Evolutionary conservation across 2,329 filamentous ascomycete genomes (phyloP), one percentile per base, ranked within the genome.

Genomic region (Cordyceps pruinosa): DNA sequence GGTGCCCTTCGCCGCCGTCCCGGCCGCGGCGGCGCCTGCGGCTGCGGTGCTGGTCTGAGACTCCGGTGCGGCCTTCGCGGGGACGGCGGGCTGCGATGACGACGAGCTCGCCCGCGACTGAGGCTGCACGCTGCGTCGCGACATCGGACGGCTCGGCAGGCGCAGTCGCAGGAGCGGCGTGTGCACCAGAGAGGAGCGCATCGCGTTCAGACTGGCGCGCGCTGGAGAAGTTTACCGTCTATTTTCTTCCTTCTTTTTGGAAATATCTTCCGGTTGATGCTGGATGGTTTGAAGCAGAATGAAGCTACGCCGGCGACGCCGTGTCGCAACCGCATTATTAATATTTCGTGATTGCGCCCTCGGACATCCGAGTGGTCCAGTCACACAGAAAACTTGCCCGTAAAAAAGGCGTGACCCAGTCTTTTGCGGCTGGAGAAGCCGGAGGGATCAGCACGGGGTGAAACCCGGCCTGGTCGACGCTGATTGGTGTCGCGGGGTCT

Each of bases 351-450:
- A n/a, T 39, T 26, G 52, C 52, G 34, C 13, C 34, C 25, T 55
- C 52, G 52, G 52, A 55, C 44, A 53, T 55, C 52, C 44, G 44
- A 54, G 51, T 30, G 32, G 28, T n/a, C 30, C 30, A 35, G 30
- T 54, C 41, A 54, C 6, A 45, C 37, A 17, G n/a, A 41, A 19
- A 19, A 4, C 4, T 19, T 15, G n/a, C n/a, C 9, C 34, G 23
- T 34, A 10, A 21, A 41, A 51, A 51, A 51, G 25, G 30, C 10
- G 30, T 45, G 50, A 54, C 50, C 50, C 50, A 54, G 45, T 39
- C 28, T 52, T 52, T 52, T 25, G 9, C 34, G 2, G 21, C 12
- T 41, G 25, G 12, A 19, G 2, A 5, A 25, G 19, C 8, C 17
- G 6, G 45, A 28, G 10, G 26, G 45, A 47, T 47, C 32, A 50